These are phyloP conservation scores for Dactylellina haptotyla DNA, from an alignment of 2,329 filamentous ascomycete genomes.

Conservation along the genomic window DNA sequence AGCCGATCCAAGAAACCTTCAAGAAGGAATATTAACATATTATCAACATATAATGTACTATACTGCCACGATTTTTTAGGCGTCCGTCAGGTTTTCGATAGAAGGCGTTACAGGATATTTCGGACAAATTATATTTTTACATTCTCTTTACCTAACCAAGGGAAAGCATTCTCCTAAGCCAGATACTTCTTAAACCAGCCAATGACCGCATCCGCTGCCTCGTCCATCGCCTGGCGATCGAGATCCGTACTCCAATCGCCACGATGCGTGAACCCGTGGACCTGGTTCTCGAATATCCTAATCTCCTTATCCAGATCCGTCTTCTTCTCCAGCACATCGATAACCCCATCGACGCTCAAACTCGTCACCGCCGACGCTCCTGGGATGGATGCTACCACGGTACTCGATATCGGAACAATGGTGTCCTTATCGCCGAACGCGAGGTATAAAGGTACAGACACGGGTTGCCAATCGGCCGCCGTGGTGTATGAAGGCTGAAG, in stretches of 20 bases:
- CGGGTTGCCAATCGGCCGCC: conserved; percentile 21
- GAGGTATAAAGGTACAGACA: conserved; percentile 38
- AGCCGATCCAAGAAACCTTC: conserved; percentile 86
- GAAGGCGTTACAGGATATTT: conserved; percentile 26
- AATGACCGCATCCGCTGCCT: conserved; percentile 36
- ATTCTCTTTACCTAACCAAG: too few species aligned
- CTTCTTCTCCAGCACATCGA: conserved; percentile 44
- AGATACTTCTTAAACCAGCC: conserved; percentile 50
- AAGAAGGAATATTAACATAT: conserved; percentile 70
- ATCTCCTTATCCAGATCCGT: conserved; percentile 37
- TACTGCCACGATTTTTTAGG: conserved; percentile 24
- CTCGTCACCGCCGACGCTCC: conserved; percentile 5
- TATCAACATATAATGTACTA: conserved; percentile 27
- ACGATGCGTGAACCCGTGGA: conserved; percentile 51
- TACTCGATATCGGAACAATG: conserved; percentile 24
- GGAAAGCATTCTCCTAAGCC: not conserved
- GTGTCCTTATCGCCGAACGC: conserved; percentile 42
- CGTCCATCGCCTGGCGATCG: conserved; percentile 45
- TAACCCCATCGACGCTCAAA: conserved; percentile 35
- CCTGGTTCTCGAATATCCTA: conserved; percentile 38
- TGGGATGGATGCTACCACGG: conserved; percentile 5
- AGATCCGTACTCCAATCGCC: conserved; percentile 43
- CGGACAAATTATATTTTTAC: too few species aligned
- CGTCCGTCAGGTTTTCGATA: conserved; percentile 20
- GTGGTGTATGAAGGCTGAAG: conserved; percentile 40